Percentiles rank a stretch among this genome's conserved stretches.
These are phyloP conservation scores for Leishmania gerbilli DNA, from an alignment of 208 protist genomes.

Conservation along the genomic window DNA sequence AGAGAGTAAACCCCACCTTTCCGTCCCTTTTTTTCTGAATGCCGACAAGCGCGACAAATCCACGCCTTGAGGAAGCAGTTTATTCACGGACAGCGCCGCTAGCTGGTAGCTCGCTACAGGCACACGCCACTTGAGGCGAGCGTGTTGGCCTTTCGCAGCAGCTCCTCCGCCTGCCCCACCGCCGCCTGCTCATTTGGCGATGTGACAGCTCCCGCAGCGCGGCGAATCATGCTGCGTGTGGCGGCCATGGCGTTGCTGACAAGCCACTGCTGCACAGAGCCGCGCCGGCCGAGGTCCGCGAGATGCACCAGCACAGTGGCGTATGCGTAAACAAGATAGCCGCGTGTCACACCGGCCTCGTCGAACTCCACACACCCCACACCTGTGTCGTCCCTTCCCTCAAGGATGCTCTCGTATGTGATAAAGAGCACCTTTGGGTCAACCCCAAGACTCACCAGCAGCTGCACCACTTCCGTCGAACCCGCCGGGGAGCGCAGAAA, in stretches of 20 bases:
- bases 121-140: background rate
- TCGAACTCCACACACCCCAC: constrained; percentile 32
- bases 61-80: background rate
- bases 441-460: constrained; percentile 69
- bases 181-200: constrained; percentile 20
- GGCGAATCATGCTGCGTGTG: constrained; percentile 27
- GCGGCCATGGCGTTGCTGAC: constrained; percentile 27
- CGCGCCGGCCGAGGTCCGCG: constrained; percentile 39
- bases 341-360: constrained; percentile 28
- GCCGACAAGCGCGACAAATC: background rate
- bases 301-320: constrained; percentile 54
- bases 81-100: background rate
- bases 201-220: background rate
- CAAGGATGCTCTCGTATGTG: constrained; percentile 62
- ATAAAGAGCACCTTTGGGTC: constrained; percentile 71
- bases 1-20: background rate
- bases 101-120: background rate
- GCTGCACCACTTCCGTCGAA: constrained; percentile 46
- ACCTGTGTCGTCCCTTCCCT: constrained; percentile 46
- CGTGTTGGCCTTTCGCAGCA: constrained; percentile 24
- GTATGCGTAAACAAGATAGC: constrained; percentile 67
- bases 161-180: constrained; percentile 20
- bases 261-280: constrained; percentile 38
- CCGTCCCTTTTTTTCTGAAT: background rate
- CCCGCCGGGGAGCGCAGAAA: constrained; percentile 49